Evolutionary conservation across 2,329 filamentous ascomycete species (phyloP).

Genomic region (Fonsecaea erecta): DNA sequence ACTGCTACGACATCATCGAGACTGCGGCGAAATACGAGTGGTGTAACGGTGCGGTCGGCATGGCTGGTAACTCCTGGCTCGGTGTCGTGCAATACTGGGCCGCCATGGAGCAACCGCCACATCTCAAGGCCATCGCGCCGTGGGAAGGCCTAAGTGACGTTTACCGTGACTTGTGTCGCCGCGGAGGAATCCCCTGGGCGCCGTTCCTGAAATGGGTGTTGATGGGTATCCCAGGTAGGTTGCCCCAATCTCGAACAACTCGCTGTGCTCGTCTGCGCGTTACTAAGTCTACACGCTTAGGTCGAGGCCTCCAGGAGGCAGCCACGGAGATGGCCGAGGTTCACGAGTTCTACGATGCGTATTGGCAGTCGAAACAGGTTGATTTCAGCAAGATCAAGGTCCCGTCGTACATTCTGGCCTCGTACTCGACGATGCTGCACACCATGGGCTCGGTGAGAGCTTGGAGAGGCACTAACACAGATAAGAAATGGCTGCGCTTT

Average conservation of each 20-base stretch:
- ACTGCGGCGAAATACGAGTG: conserved; percentile 48
- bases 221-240: conserved; percentile 21
- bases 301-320: conserved; percentile 21
- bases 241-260: too few relatives aligned
- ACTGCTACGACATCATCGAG: conserved; percentile 54
- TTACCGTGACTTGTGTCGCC: conserved; percentile 53
- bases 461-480: conserved; percentile 45
- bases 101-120: conserved; percentile 49
- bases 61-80: conserved; percentile 53
- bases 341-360: conserved; percentile 30
- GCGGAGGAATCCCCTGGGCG: conserved; percentile 44
- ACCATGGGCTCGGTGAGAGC: conserved; percentile 47
- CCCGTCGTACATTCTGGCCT: conserved; percentile 45
- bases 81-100: conserved; percentile 52
- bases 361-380: conserved; percentile 37
- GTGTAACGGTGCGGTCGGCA: conserved; percentile 52
- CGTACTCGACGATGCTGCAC: conserved; percentile 36
- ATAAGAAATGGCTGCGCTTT: conserved; percentile 52
- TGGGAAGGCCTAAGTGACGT: conserved; percentile 57
- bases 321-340: conserved; percentile 10
- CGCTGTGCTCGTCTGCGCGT: background rate
- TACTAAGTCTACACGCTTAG: background rate
- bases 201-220: conserved; percentile 26
- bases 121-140: conserved; percentile 52
- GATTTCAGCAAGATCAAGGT: conserved; percentile 39